A percentile compares a stretch with the other conserved stretches of the same genome.
These are phyloP conservation scores for Arctium minus DNA, from an alignment of 129 eudicot species.

Conservation along the genomic window DNA sequence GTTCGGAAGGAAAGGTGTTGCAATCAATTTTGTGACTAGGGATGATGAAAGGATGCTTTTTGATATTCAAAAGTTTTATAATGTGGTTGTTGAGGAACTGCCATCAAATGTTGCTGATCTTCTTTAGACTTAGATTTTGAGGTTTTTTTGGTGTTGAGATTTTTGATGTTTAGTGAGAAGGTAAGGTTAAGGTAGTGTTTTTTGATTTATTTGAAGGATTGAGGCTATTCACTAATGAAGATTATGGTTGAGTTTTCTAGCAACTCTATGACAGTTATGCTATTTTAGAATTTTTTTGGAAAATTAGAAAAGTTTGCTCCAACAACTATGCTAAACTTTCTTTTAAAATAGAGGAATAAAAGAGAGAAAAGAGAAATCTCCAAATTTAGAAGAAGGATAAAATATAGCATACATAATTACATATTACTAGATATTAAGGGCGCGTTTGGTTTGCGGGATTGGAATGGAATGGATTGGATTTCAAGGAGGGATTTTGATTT, in stretches of 20 bases:
- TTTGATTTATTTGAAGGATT: background rate
- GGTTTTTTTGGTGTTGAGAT: background rate
- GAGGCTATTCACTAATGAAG: background rate
- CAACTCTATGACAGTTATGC: no score
- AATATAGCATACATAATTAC: no score
- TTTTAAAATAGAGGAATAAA: no score
- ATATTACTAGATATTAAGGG: no score
- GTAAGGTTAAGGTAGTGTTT: background rate
- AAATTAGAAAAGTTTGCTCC: no score
- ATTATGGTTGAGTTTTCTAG: background rate
- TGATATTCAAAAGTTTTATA: conserved; percentile 46
- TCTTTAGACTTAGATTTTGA: conserved; percentile 18
- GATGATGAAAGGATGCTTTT: conserved; percentile 34
- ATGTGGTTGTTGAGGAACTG: conserved; percentile 46
- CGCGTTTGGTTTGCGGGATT: no score
- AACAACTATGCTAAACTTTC: no score
- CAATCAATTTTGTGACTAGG: conserved; percentile 60
- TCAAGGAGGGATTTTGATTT: no score
- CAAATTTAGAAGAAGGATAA: no score
- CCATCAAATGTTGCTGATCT: conserved; percentile 51
- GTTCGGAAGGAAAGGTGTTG: conserved; percentile 82
- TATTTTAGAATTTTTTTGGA: no score
- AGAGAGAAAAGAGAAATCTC: no score
- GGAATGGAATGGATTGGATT: no score
- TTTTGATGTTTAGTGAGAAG: background rate